Evolutionary conservation across 1,284 basidiomycete species (phyloP), one percentile per base, ranked within the genome.

Genomic region (Leccinum angustisporum): DNA sequence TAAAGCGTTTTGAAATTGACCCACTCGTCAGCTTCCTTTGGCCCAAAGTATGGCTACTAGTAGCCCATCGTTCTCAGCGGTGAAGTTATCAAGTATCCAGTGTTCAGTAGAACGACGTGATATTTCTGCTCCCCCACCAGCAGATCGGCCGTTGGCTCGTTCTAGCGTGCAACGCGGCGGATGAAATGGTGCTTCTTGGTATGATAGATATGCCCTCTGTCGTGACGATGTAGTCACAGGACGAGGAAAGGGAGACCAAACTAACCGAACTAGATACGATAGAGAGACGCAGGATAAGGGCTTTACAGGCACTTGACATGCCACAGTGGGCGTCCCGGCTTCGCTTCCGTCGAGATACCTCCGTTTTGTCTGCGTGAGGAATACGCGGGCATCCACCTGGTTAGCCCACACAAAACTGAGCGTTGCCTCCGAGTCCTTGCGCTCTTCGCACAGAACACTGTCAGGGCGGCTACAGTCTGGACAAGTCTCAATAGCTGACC

Each of bases 401-500:
- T 96, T 96, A 9, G 94, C 90, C 95, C 95, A 98, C 2, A 88
- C 87, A 56, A 96, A 85, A 0, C 95, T 95, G 2, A 98, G 77
- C 43, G 85, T 85, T 0, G 91, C 93, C 75, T 95, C 91, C 70
- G 33, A 34, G 11, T 34, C 33, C 33, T 94, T 93, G 60, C 73
- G 76, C 61, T 79, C 76, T 69, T 88, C 86, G 50, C 82, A 80
- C 50, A 81, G 78, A 38, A 84, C 68, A 60, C 78, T 83, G 61
- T 86, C 81, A 8, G 83, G 83, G 36, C 88, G 83, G 38, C 83
- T 84, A 72, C 83, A 88, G 88, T 7, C 84, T 82, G 1, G 87
- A 82, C 70, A 97, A 94, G 33, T 86, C 83, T 3, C 83, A 80
- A 73, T 96, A 97, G 68, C 46, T 64, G 55, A 65, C 57, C 7